A percentile compares a stretch with the other conserved stretches of the same genome.
Conservation (phyloP, 768 basidiomycete species). For the Mycena capillaripes region DNA sequence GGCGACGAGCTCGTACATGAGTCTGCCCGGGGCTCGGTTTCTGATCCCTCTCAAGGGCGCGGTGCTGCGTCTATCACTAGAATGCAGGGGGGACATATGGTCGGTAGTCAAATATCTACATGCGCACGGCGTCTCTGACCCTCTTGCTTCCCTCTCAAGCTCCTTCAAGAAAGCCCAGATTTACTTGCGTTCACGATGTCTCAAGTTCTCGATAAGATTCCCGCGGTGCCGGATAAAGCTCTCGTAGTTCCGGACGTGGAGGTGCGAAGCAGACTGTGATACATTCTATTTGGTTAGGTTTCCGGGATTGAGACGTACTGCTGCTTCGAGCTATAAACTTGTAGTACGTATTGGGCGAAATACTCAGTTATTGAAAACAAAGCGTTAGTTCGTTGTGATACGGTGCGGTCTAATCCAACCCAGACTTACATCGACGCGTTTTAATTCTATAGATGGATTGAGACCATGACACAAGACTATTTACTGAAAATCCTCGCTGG, state of each 20-base stretch:
- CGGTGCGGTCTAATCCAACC: neutral
- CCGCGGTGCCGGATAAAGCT: neutral
- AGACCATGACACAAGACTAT: too few relatives aligned
- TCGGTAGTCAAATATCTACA: neutral
- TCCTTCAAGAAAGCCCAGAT: conserved; percentile 11
- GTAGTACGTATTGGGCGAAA: neutral
- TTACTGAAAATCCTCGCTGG: too few relatives aligned
- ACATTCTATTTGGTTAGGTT: neutral
- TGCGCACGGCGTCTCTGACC: neutral
- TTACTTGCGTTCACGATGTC: neutral
- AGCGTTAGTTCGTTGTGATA: neutral
- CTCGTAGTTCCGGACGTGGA: neutral
- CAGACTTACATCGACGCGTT: neutral
- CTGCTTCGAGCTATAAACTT: neutral
- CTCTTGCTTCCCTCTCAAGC: neutral
- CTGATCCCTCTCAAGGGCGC: conserved; percentile 7
- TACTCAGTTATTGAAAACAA: neutral
- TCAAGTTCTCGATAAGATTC: neutral
- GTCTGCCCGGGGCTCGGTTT: neutral
- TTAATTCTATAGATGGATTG: too few relatives aligned
- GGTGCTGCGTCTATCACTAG: conserved; percentile 13
- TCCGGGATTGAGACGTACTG: neutral
- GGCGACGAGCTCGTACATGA: conserved; percentile 1
- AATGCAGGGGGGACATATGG: conserved; percentile 15
- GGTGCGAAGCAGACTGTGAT: conserved; percentile 15